Percentiles rank a stretch among this genome's conserved stretches.
These are phyloP conservation scores for Aureobasidium pullulans DNA, from an alignment of 2,329 filamentous ascomycete species.

Conservation along the genomic window DNA sequence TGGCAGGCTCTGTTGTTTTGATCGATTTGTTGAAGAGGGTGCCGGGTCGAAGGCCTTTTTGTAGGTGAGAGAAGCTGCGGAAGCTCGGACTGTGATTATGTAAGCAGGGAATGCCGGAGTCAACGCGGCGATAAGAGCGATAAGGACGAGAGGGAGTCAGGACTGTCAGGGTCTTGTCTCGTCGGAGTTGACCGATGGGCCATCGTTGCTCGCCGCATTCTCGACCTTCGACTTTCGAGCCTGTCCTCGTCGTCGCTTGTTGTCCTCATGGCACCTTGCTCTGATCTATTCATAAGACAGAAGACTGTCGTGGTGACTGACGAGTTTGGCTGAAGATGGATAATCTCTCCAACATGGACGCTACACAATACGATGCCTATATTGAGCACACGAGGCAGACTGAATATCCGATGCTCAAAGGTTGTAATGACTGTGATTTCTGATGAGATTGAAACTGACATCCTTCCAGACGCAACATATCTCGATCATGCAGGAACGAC, in stretches of 20 bases:
- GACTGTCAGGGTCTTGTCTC: background rate
- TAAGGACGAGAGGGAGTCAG: background rate
- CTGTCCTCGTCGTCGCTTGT: background rate
- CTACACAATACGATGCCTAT: slow-evolving; percentile 33
- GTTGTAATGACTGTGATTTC: background rate
- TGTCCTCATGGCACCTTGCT: slow-evolving; percentile 5
- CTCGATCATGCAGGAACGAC: slow-evolving; percentile 92
- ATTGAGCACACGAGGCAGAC: slow-evolving; percentile 39
- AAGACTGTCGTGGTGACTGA: background rate
- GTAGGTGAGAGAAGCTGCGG: background rate
- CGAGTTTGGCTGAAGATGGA: slow-evolving; percentile 25
- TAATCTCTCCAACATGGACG: slow-evolving; percentile 20
- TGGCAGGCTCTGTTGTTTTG: slow-evolving; percentile 63
- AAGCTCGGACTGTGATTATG: slow-evolving; percentile 2
- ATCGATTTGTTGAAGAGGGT: slow-evolving; percentile 37
- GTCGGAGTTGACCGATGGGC: slow-evolving; percentile 7
- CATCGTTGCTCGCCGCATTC: slow-evolving; percentile 1
- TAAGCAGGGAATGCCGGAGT: background rate
- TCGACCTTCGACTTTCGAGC: background rate
- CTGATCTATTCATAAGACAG: background rate
- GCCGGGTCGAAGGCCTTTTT: slow-evolving; percentile 7
- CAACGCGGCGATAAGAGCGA: slow-evolving; percentile 1
- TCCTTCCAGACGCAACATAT: slow-evolving; percentile 42
- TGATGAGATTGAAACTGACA: background rate
- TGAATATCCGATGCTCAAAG: slow-evolving; percentile 39